These are phyloP conservation scores for Ananas comosus DNA, from an alignment of 176 grass and related monocot genomes.

Conservation along the genomic window DNA sequence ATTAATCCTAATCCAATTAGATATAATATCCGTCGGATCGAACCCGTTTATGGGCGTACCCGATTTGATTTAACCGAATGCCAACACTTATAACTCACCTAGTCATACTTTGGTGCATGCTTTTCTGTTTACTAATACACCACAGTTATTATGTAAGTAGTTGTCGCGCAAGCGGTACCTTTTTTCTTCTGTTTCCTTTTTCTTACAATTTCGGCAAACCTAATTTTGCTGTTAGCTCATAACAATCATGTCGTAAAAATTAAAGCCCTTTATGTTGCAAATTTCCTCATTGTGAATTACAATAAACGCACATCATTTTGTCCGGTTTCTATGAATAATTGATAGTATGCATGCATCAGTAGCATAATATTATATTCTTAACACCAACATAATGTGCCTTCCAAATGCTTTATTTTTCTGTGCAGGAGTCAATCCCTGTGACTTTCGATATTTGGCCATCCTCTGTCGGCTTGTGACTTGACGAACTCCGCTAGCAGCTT, in stretches of 20 bases:
- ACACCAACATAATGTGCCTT: conserved; percentile 8
- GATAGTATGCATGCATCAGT: background rate
- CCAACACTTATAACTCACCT: conserved; percentile 18
- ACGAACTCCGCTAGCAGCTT: conserved; percentile 67
- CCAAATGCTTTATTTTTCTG: conserved; percentile 8
- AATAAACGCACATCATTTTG: background rate
- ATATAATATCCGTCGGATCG: no score
- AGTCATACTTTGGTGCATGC: background rate
- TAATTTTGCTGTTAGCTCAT: no score
- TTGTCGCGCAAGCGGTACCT: background rate
- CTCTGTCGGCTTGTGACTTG: conserved; percentile 58
- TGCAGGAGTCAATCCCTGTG: conserved; percentile 34
- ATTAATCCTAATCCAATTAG: no score
- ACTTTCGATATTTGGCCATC: conserved; percentile 56
- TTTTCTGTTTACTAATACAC: conserved; percentile 4
- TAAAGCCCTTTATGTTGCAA: no score
- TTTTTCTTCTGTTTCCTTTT: background rate
- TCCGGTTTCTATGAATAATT: background rate
- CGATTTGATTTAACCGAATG: no score
- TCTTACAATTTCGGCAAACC: background rate
- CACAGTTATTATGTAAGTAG: background rate
- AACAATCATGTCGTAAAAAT: no score
- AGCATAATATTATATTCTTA: background rate
- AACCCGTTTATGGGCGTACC: no score
- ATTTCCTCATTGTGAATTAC: no score